phyloP scores from a whole-genome alignment of 306 rosid species.

The Senna siamea region DNA sequence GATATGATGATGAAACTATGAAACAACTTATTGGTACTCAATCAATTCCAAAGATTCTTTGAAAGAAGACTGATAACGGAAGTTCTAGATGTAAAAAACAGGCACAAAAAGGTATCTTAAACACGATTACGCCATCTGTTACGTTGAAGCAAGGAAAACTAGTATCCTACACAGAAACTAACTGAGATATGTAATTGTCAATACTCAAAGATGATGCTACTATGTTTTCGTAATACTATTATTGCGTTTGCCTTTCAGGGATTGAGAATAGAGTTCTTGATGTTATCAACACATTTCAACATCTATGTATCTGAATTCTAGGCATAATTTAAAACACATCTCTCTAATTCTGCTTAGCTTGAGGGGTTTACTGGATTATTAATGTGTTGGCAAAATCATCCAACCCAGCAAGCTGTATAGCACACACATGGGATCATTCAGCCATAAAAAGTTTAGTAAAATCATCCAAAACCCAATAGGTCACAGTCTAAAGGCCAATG shows the following conservation, averaged over 20 bases:
- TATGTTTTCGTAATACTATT: conserved; percentile 5
- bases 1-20: background rate
- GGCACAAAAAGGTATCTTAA: background rate
- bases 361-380: background rate
- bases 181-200: background rate
- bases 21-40: background rate
- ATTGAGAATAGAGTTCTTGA: background rate
- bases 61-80: background rate
- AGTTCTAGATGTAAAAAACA: conserved; percentile 2
- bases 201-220: background rate
- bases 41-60: conserved; percentile 15
- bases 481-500: background rate
- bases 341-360: conserved; percentile 12
- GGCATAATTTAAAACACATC: conserved; percentile 14
- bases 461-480: conserved; percentile 27
- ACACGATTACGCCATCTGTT: background rate
- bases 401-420: conserved; percentile 25
- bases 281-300: conserved; percentile 30
- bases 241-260: conserved; percentile 1
- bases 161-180: background rate
- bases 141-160: background rate
- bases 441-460: conserved; percentile 27
- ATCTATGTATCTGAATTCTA: conserved; percentile 16
- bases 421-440: conserved; percentile 6
- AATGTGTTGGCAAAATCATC: conserved; percentile 7